A percentile compares a stretch with the other conserved stretches of the same genome.
Evolutionary conservation across 23 red algal species (phyloP).

Genomic region (Rhodosorus marinus): DNA sequence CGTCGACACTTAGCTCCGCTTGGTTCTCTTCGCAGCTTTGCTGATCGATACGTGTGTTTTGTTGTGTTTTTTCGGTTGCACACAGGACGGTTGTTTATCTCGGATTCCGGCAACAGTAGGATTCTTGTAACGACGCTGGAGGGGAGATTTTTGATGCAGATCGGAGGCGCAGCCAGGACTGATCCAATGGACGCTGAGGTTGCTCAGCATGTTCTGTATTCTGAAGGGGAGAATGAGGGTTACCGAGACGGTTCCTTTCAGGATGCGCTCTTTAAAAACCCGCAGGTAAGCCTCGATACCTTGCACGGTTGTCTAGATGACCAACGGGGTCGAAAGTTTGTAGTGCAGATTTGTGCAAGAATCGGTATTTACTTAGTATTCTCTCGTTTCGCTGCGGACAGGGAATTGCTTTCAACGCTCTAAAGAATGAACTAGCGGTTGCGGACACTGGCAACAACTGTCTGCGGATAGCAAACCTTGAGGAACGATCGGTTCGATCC

Average conservation of each 20-base stretch:
- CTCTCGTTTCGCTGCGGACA: constrained; percentile 1
- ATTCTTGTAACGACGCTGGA: constrained; percentile 1
- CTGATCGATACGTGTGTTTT: no score
- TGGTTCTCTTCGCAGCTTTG: no score
- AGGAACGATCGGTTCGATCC: constrained; percentile 1
- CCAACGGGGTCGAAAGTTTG: no score
- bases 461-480: neutral
- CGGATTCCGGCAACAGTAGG: constrained; percentile 4
- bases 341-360: no score
- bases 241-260: constrained; percentile 10
- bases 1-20: no score
- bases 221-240: constrained; percentile 4
- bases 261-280: constrained; percentile 2
- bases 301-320: no score
- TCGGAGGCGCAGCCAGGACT: constrained; percentile 1
- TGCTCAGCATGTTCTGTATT: neutral
- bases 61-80: neutral
- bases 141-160: constrained; percentile 4
- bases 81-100: constrained; percentile 6
- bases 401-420: neutral
- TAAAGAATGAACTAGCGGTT: constrained; percentile 6
- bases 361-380: no score
- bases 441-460: constrained; percentile 7
- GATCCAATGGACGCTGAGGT: neutral
- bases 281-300: no score